These are phyloP conservation scores for Cyberlindnera suaveolens DNA, from an alignment of 805 yeast species.

Conservation along the genomic window DNA sequence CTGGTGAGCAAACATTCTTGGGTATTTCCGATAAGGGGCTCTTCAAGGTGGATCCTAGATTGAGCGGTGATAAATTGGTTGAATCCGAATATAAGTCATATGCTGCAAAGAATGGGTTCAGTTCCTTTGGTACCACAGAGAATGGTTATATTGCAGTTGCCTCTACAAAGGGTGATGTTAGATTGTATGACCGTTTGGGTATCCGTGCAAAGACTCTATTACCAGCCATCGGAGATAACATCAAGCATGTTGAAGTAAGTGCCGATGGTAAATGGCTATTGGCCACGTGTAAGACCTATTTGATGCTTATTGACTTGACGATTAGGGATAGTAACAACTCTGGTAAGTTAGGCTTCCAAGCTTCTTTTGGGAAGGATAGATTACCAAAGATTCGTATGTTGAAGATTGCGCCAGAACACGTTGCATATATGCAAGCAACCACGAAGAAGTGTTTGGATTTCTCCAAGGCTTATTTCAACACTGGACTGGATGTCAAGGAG, in stretches of 20 bases:
- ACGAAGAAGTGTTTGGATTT: slow-evolving; percentile 47
- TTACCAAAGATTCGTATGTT: slow-evolving; percentile 68
- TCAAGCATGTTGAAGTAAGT: slow-evolving; percentile 62
- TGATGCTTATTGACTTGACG: slow-evolving; percentile 62
- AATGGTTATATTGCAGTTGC: slow-evolving; percentile 74
- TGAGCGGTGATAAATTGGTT: slow-evolving; percentile 52
- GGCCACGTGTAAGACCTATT: slow-evolving; percentile 70
- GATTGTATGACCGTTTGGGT: slow-evolving; percentile 69
- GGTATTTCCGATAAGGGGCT: slow-evolving; percentile 63
- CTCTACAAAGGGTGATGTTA: slow-evolving; percentile 66
- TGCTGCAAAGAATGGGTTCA: slow-evolving; percentile 32
- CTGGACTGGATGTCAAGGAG: slow-evolving; percentile 58
- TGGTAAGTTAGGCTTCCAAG: slow-evolving; percentile 57
- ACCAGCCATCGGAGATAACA: slow-evolving; percentile 78
- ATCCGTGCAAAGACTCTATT: slow-evolving; percentile 68
- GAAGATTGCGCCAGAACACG: slow-evolving; percentile 65
- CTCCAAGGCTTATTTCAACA: slow-evolving; percentile 72
- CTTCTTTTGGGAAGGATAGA: slow-evolving; percentile 54
- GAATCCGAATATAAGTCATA: slow-evolving; percentile 48
- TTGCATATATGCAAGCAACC: slow-evolving; percentile 49
- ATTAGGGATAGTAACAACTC: slow-evolving; percentile 56
- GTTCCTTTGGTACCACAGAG: slow-evolving; percentile 52
- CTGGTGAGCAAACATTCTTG: slow-evolving; percentile 65
- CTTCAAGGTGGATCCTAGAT: slow-evolving; percentile 78
- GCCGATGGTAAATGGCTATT: slow-evolving; percentile 78